phyloP scores from a whole-genome alignment of 2,329 filamentous ascomycete species.

The Colletotrichum higginsianum region DNA sequence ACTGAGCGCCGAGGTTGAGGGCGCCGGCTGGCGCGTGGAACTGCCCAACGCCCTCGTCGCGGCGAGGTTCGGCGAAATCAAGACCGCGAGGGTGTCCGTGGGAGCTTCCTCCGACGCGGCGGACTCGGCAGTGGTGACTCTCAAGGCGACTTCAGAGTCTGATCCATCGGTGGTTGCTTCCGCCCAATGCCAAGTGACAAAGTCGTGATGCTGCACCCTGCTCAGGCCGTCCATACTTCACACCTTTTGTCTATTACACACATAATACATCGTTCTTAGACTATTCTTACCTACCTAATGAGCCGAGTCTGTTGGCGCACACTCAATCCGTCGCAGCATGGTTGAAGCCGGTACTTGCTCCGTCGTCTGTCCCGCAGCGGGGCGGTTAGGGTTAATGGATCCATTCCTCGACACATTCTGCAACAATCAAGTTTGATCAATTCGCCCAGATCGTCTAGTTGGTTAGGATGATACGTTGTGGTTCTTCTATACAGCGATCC shows the following conservation, averaged over 20 bases:
- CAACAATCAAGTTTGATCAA: not conserved
- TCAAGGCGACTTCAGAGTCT: constrained; percentile 63
- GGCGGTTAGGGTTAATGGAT: constrained; percentile 26
- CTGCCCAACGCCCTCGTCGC: constrained; percentile 58
- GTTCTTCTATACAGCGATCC: constrained; percentile 38
- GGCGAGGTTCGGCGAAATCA: constrained; percentile 57
- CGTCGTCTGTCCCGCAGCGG: constrained; percentile 20
- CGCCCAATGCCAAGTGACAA: constrained; percentile 52
- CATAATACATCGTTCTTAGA: not conserved
- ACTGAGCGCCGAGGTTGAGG: constrained; percentile 59
- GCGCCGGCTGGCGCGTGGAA: constrained; percentile 62
- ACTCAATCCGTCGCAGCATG: not conserved
- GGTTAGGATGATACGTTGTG: constrained; percentile 43
- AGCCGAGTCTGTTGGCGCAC: not conserved
- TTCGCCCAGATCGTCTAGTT: constrained; percentile 41
- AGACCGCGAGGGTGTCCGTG: constrained; percentile 60
- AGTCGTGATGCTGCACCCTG: constrained; percentile 30
- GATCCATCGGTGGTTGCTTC: constrained; percentile 50
- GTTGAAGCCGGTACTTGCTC: not conserved
- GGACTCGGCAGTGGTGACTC: constrained; percentile 55
- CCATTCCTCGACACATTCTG: rapidly evolving
- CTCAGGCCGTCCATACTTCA: not conserved
- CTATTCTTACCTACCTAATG: no score
- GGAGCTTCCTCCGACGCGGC: constrained; percentile 51
- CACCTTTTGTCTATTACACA: not conserved